These are phyloP conservation scores for Colletotrichum cuscutae DNA, from an alignment of 2,329 filamentous ascomycete genomes.

Conservation along the genomic window DNA sequence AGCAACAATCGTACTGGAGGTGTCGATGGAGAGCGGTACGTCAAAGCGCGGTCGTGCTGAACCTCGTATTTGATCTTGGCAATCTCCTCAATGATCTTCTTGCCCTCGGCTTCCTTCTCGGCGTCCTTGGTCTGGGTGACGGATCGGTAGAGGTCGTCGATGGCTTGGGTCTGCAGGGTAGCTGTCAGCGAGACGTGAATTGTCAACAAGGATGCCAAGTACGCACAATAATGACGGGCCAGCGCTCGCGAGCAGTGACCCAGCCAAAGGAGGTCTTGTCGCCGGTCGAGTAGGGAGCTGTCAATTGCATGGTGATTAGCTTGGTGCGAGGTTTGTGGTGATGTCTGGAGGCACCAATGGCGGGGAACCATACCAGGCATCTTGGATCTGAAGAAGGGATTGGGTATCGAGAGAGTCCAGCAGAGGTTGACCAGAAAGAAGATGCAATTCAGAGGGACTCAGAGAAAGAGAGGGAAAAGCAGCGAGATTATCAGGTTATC, in stretches of 20 bases:
- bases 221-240: constrained; percentile 90
- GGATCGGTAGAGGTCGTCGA: constrained; percentile 92
- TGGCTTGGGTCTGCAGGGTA: constrained; percentile 79
- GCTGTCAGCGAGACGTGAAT: constrained; percentile 35
- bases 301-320: constrained; percentile 8
- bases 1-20: background rate
- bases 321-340: background rate
- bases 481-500: background rate
- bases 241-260: constrained; percentile 85
- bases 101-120: constrained; percentile 81
- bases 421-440: background rate
- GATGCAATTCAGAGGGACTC: background rate
- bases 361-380: constrained; percentile 21
- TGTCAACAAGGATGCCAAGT: background rate
- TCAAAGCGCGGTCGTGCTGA: constrained; percentile 85
- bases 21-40: constrained; percentile 61
- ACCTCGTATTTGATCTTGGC: constrained; percentile 92
- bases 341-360: background rate
- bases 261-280: constrained; percentile 90
- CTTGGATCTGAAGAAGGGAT: background rate
- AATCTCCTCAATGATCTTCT: constrained; percentile 82
- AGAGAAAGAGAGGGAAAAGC: background rate
- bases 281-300: constrained; percentile 81
- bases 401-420: too few species aligned
- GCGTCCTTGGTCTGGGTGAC: constrained; percentile 68